Conservation (phyloP, 345 rosid genomes). For the Carallia brachiata region DNA sequence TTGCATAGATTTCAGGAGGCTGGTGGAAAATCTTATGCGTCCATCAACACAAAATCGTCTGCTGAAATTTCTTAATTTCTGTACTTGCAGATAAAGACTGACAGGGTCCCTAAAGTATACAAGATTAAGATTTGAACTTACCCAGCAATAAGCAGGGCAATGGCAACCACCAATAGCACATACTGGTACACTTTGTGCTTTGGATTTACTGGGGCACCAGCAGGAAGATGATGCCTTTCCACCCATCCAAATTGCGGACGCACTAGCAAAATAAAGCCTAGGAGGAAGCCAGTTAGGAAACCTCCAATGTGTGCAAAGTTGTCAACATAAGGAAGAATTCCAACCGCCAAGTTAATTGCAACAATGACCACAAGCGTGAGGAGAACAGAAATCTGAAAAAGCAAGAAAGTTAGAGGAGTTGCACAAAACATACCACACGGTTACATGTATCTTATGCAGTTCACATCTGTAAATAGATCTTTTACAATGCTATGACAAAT, state of each 20-base stretch:
- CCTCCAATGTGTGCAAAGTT: constrained; percentile 96
- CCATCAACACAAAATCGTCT: neutral
- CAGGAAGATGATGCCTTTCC: constrained; percentile 41
- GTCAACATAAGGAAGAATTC: constrained; percentile 90
- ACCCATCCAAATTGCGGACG: constrained; percentile 94
- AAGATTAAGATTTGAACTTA: constrained; percentile 29
- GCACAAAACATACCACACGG: too few species aligned
- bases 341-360: constrained; percentile 66
- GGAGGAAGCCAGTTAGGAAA: constrained; percentile 65
- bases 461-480: too few species aligned
- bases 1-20: too few species aligned
- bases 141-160: constrained; percentile 53
- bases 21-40: too few species aligned
- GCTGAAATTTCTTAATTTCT: neutral
- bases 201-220: constrained; percentile 48
- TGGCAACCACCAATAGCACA: constrained; percentile 43
- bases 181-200: constrained; percentile 79
- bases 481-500: too few species aligned
- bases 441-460: too few species aligned
- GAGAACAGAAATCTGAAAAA: constrained; percentile 72
- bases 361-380: constrained; percentile 55
- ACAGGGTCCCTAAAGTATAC: too few species aligned
- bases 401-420: neutral
- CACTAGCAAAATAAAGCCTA: constrained; percentile 72
- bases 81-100: too few species aligned